A percentile compares a stretch with the other conserved stretches of the same genome.
phyloP scores from a whole-genome alignment of 345 rosid genomes.

The Boechera divaricarpa region DNA sequence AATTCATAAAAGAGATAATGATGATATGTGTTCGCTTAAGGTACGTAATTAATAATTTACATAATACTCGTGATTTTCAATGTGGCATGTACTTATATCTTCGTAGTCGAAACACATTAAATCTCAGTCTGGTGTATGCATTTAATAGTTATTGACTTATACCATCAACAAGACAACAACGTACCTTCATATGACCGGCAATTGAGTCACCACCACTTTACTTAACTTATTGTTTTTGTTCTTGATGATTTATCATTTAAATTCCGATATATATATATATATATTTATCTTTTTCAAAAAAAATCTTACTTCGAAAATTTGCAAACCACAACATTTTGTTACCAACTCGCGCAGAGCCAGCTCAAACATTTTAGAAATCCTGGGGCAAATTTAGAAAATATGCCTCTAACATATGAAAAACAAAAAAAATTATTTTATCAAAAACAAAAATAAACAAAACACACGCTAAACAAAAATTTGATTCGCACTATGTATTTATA shows the following conservation, averaged over 20 bases:
- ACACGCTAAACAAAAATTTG: too few relatives aligned
- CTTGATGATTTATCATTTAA: background rate
- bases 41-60: constrained; percentile 20
- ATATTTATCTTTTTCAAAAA: too few relatives aligned
- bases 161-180: background rate
- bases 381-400: too few relatives aligned
- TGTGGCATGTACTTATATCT: constrained; percentile 10
- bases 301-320: background rate
- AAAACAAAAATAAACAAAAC: too few relatives aligned
- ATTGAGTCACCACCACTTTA: background rate
- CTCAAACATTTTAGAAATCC: too few relatives aligned
- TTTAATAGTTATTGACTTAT: background rate
- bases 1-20: background rate
- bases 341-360: background rate
- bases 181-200: background rate
- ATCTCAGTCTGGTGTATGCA: background rate
- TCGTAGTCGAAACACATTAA: constrained; percentile 14
- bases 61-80: constrained; percentile 12
- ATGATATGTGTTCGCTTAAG: constrained; percentile 18
- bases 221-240: background rate
- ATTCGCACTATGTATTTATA: too few relatives aligned
- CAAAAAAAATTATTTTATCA: too few relatives aligned
- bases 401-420: too few relatives aligned
- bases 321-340: background rate
- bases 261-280: background rate